Base-by-base conservation (phyloP, 75 land plant genomes). In the Larix kaempferi region DNA sequence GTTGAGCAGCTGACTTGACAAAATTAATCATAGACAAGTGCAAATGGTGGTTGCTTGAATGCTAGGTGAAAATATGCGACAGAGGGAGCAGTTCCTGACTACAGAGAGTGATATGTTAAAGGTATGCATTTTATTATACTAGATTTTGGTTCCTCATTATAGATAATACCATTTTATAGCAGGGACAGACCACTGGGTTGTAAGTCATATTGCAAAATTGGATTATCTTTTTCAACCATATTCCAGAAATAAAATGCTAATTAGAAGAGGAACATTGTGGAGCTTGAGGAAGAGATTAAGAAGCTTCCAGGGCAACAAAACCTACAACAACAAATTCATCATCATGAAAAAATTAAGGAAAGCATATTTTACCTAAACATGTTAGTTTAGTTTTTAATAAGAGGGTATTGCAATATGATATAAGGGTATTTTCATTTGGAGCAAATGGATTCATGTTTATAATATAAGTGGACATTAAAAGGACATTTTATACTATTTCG, bases 261-360 rank as follows among this genome's bases (percentile, higher is more conserved):
- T 66, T 85, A 92, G 44, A 95, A 89, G 83, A 84, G 81, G 74
- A 83, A 64, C 60, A 79, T 90, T 57, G 56, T 79, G 81, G 89
- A 95, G 74, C 89, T 98, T 67, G 98, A 98, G 86, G 80, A 83
- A 25, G 96, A 95, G 78, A 82, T 91, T 16, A 89, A 86, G 63
- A 90, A 91, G 73, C 84, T 98, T 25, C 89, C 96, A 57, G 92
- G 93, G 17, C 98, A 95, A 80, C 98, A 95, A 77, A 95, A 90
- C 78, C 88, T 98, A 63, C 98, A 98, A 65, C 94, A 89, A 71
- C 85, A 94, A 26, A 98, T 98, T 65, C 95, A 93, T 78, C 94
- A 98, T 81, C 99, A 98, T 88, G 91, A 96, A 19, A 98, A 98
- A 77, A 92, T 92, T 55, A 98, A 98, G 92, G 99, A 71, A 86